These are phyloP conservation scores for Hammondia hammondi DNA, from an alignment of 169 alveolate species.

Conservation along the genomic window DNA sequence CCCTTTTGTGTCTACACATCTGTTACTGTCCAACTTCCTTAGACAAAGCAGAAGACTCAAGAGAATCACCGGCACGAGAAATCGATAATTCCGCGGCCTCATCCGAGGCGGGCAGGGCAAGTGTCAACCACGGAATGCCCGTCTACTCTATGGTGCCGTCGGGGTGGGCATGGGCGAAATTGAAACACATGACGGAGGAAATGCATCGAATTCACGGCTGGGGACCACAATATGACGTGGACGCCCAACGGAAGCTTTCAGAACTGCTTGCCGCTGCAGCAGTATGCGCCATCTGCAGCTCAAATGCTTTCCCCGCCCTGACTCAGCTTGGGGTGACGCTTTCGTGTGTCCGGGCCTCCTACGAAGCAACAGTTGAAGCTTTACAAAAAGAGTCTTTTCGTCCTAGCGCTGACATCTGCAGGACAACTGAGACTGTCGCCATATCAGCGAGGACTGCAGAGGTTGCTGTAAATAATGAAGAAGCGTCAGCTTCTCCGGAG, in stretches of 20 bases:
- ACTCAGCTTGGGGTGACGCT: neutral
- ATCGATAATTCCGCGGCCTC: no score
- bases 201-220: slow-evolving; percentile 8
- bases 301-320: neutral
- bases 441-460: no score
- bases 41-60: no score
- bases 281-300: neutral
- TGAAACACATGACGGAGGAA: neutral
- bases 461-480: no score
- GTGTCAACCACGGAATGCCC: neutral
- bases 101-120: no score
- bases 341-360: slow-evolving; percentile 25
- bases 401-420: neutral
- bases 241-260: neutral
- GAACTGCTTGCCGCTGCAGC: slow-evolving; percentile 34
- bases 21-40: no score
- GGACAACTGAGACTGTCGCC: no score
- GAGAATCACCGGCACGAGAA: no score
- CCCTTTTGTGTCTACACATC: no score
- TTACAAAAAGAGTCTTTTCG: neutral
- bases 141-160: neutral
- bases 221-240: neutral
- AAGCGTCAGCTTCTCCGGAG: no score
- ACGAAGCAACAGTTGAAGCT: neutral
- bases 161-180: neutral